Evolutionary conservation across 495 filamentous ascomycete species (phyloP), one percentile per base, ranked within the genome.

Genomic region (Stereocaulon alpinum): DNA sequence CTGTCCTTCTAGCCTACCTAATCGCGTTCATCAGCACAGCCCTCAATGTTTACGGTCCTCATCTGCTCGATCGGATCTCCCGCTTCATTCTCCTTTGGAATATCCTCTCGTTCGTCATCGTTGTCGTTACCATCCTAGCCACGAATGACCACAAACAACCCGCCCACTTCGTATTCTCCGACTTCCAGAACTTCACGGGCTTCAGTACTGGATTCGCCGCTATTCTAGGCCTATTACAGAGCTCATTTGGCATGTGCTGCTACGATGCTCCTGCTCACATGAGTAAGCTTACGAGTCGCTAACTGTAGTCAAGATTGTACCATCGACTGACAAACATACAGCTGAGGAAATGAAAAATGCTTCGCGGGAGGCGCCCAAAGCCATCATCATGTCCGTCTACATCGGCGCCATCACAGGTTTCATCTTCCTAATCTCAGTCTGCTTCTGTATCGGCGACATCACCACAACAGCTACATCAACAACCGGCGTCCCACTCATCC

Each of bases 201-300:
- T 81, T 79, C 59, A 71, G 72, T 18, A 66, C 70, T 7, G 70
- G 74, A 0, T 82, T 80, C 68, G 71, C 76, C 11, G 76, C 75
- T 0, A 75, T 83, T 27, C 59, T 83, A 15, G 80, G 80, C n/a
- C 71, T 82, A 18, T 62, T 84, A 18, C 80, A 84, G 61, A 72
- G 73, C 58, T 77, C 73, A 7, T 82, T 84, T 58, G 80, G 80
- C 18, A 81, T 84, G 80, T 77, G 74, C 63, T 79, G 77, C 61
- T 72, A 72, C 15, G 63, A 70, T 47, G 62, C 66, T 30, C 68
- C 68, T 0, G 58, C 55, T 14, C 56, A 59, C 11, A 64, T 61
- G 55, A 56, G 40, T 57, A 59, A 20, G 61, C 49, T 1, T 40
- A 24, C 3, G 3, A 24, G 3, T 24, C 3, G 3, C 3, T 24